These are phyloP conservation scores for Amanita muscaria DNA, from an alignment of 768 basidiomycete genomes.

Conservation along the genomic window DNA sequence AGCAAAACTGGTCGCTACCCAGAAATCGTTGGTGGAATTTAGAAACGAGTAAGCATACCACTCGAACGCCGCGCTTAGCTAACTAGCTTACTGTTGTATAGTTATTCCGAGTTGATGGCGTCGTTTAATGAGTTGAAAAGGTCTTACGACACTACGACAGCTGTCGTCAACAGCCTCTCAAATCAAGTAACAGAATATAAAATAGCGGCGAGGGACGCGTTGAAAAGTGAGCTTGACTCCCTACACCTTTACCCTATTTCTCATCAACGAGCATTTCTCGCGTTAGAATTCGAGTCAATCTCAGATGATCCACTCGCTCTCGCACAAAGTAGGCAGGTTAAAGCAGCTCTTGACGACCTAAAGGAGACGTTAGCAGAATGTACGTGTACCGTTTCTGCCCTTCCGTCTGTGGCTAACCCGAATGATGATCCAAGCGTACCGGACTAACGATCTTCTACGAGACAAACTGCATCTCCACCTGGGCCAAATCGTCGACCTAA, in stretches of 20 bases:
- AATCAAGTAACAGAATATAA: conserved; percentile 13
- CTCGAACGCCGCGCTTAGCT: too few species aligned
- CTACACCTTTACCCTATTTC: too few species aligned
- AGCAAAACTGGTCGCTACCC: conserved; percentile 1
- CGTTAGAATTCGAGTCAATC: conserved; percentile 1
- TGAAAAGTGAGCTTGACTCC: background rate
- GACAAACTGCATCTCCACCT: conserved; percentile 29
- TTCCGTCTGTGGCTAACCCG: background rate
- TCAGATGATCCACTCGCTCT: background rate
- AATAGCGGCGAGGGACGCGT: conserved; percentile 13
- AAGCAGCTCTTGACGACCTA: conserved; percentile 1
- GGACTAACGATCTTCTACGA: conserved; percentile 31
- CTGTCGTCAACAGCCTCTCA: conserved; percentile 4
- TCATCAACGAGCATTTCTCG: too few species aligned
- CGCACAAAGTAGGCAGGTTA: background rate
- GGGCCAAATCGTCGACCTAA: conserved; percentile 24
- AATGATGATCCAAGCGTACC: conserved; percentile 21
- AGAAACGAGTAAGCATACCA: background rate
- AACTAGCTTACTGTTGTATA: too few species aligned
- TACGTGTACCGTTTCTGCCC: conserved; percentile 9
- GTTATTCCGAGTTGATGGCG: background rate
- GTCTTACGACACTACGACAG: conserved; percentile 9
- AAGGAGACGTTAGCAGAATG: conserved; percentile 17
- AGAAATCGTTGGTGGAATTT: background rate
- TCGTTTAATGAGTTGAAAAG: conserved; percentile 15